phyloP scores from a whole-genome alignment of 805 yeast species.

The Isabelozyma gotoi region DNA sequence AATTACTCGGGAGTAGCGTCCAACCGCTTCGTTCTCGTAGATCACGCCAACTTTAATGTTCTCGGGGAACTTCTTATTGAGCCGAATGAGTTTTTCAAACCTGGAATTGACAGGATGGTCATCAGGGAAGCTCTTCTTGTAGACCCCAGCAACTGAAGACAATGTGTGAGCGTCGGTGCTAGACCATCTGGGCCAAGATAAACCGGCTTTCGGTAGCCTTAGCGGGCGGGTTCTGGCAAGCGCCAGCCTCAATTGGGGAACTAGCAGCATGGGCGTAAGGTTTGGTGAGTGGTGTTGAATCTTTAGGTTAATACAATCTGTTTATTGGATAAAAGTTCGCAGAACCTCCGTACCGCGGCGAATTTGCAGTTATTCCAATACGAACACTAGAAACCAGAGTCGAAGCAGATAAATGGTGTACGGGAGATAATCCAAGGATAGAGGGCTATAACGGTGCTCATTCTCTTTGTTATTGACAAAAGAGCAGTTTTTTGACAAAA shows the following conservation, averaged over 20 bases:
- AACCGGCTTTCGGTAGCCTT: background rate
- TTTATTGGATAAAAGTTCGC: background rate
- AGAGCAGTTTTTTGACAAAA: too few species aligned
- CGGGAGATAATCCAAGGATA: too few species aligned
- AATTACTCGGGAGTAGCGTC: conserved; percentile 26
- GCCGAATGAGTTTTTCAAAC: background rate
- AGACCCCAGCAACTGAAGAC: background rate
- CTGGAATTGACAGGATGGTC: background rate
- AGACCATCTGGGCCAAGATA: background rate
- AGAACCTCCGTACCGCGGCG: background rate
- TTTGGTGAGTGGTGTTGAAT: too few species aligned
- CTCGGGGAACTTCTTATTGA: conserved; percentile 4
- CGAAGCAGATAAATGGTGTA: too few species aligned
- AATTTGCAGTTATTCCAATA: too few species aligned
- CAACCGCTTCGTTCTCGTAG: conserved; percentile 24
- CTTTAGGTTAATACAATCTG: too few species aligned
- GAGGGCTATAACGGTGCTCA: too few species aligned
- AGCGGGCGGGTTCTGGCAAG: background rate
- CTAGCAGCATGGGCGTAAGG: background rate
- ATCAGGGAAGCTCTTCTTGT: background rate
- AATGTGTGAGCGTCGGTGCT: background rate
- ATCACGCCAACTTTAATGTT: conserved; percentile 31
- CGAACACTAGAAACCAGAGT: too few species aligned
- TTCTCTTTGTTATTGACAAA: too few species aligned
- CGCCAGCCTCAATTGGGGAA: background rate